Evolutionary conservation across 2,329 filamentous ascomycete species (phyloP).

Genomic region (Aspergillus fijiensis): DNA sequence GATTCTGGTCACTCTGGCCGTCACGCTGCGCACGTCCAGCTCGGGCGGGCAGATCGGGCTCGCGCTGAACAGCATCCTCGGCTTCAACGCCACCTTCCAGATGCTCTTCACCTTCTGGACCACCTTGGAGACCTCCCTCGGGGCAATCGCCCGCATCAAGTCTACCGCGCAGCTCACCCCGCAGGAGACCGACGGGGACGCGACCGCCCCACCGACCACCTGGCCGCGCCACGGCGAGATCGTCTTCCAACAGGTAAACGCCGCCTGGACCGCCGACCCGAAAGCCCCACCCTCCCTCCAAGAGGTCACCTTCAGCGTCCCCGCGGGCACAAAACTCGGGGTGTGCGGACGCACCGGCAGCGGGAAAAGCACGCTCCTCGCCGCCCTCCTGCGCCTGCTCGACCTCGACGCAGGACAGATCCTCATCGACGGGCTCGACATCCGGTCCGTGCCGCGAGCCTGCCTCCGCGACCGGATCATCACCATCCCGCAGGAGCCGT

Average conservation of each 20-base stretch:
- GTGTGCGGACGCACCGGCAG: slow-evolving; percentile 32
- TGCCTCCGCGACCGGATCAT: slow-evolving; percentile 18
- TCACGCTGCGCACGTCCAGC: slow-evolving; percentile 34
- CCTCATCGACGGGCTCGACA: slow-evolving; percentile 26
- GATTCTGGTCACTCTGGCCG: slow-evolving; percentile 44
- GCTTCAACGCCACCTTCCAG: slow-evolving; percentile 47
- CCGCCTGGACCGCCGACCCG: neutral
- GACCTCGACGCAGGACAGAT: slow-evolving; percentile 28
- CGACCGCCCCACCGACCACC: slow-evolving; percentile 6
- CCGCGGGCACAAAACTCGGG: slow-evolving; percentile 32
- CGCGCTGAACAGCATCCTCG: slow-evolving; percentile 48
- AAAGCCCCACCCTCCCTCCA: slow-evolving; percentile 18
- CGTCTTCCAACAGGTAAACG: slow-evolving; percentile 18
- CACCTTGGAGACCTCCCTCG: slow-evolving; percentile 55
- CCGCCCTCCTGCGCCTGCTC: slow-evolving; percentile 27
- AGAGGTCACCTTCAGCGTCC: slow-evolving; percentile 26
- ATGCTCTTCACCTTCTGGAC: slow-evolving; percentile 53
- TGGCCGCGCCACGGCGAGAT: slow-evolving; percentile 29
- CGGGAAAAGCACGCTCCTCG: slow-evolving; percentile 26
- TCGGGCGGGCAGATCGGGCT: slow-evolving; percentile 47
- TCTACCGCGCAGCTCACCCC: no score
- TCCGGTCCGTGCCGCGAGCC: slow-evolving; percentile 18
- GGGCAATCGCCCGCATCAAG: slow-evolving; percentile 42
- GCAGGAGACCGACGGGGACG: slow-evolving; percentile 19
- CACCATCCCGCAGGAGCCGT: slow-evolving; percentile 26